Evolutionary conservation across 176 grass and related monocot species (phyloP).

Genomic region (Oryza nivara): DNA sequence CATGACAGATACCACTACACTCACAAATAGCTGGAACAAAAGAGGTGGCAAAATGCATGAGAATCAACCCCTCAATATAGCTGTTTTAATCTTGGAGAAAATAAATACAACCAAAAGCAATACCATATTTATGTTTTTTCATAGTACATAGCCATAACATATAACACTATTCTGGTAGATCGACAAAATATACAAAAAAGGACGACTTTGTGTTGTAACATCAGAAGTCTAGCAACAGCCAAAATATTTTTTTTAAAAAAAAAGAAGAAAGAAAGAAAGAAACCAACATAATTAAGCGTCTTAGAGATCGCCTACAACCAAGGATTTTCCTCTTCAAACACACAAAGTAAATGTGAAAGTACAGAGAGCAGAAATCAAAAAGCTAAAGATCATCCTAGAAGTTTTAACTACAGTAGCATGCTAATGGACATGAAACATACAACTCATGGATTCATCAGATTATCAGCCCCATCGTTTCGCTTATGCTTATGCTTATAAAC

Average conservation of each 20-base stretch:
- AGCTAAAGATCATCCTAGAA: background rate
- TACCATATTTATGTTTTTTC: background rate
- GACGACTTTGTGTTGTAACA: background rate
- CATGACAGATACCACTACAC: background rate
- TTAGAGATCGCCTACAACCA: background rate
- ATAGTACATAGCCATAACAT: conserved; percentile 3
- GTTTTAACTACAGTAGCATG: conserved; percentile 1
- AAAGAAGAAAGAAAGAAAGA: background rate
- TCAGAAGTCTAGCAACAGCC: background rate
- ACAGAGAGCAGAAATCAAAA: background rate
- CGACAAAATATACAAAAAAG: background rate
- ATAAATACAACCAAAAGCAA: conserved; percentile 32
- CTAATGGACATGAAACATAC: background rate
- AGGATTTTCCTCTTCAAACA: background rate
- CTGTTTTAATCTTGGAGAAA: conserved; percentile 1
- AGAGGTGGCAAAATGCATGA: background rate
- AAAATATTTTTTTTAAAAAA: background rate
- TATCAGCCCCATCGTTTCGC: background rate
- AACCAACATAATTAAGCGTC: background rate
- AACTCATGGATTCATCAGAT: conserved; percentile 9
- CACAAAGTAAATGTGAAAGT: background rate
- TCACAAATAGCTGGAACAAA: background rate
- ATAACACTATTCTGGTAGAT: background rate
- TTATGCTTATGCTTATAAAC: no score
- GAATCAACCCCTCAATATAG: background rate